Percentiles rank a stretch among this genome's conserved stretches.
Conservation (phyloP, 2,329 filamentous ascomycete species). For the Monilinia aucupariae region DNA sequence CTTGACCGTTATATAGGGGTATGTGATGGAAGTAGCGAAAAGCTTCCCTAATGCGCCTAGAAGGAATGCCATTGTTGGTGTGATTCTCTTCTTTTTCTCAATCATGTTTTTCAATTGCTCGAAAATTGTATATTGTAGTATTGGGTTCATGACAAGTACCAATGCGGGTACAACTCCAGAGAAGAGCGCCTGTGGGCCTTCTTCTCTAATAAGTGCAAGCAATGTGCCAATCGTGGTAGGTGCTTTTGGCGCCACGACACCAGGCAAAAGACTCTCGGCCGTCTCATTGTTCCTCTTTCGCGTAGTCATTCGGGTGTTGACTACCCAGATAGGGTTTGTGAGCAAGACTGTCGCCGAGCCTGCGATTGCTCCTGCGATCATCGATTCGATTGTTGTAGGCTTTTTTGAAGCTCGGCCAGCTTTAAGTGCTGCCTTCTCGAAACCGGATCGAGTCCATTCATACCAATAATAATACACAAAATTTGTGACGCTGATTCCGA, state of each 20-base stretch:
- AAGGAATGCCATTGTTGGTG: constrained; percentile 81
- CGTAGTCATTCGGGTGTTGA: constrained; percentile 98
- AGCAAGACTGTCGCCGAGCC: constrained; percentile 90
- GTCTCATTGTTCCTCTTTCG: constrained; percentile 55
- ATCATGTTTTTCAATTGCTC: constrained; percentile 93
- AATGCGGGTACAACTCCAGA: constrained; percentile 87
- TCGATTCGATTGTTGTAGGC: constrained; percentile 86
- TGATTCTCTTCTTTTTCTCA: constrained; percentile 70
- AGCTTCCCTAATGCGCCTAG: constrained; percentile 91
- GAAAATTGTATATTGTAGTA: constrained; percentile 96
- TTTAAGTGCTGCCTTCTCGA: constrained; percentile 70
- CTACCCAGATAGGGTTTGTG: constrained; percentile 98
- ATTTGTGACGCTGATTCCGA: constrained; percentile 97
- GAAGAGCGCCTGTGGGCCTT: constrained; percentile 82
- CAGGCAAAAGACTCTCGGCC: constrained; percentile 41
- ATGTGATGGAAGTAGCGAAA: constrained; percentile 87
- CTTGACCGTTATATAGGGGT: constrained; percentile 98
- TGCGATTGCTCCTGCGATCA: constrained; percentile 90
- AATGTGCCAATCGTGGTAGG: constrained; percentile 78
- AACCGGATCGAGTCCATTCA: constrained; percentile 87
- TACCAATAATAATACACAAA: constrained; percentile 99
- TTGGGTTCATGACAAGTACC: constrained; percentile 94
- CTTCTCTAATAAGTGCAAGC: constrained; percentile 70
- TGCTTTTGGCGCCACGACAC: constrained; percentile 43
- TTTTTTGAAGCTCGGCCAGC: constrained; percentile 70